These are phyloP conservation scores for Cutaneotrichosporon cutaneum DNA, from an alignment of 1,284 basidiomycete species.

Conservation along the genomic window DNA sequence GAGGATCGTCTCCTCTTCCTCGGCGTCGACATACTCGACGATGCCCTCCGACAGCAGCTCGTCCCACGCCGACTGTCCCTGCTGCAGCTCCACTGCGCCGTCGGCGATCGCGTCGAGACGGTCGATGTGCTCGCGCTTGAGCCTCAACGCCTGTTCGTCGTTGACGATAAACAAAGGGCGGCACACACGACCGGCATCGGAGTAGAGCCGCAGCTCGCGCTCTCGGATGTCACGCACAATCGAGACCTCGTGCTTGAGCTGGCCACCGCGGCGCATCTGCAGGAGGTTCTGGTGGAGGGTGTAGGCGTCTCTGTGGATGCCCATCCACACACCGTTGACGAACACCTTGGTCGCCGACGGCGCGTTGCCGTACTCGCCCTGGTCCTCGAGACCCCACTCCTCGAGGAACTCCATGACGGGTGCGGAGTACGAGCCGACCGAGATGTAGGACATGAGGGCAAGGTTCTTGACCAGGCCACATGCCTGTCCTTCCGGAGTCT, in stretches of 20 bases:
- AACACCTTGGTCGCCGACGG: slow-evolving; percentile 93
- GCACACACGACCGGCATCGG: slow-evolving; percentile 94
- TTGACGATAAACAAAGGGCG: slow-evolving; percentile 97
- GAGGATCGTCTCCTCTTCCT: slow-evolving; percentile 99
- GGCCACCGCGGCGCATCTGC: slow-evolving; percentile 87
- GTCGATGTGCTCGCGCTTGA: slow-evolving; percentile 82
- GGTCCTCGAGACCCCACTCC: slow-evolving; percentile 92
- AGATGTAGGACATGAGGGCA: slow-evolving; percentile 96
- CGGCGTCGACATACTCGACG: slow-evolving; percentile 93
- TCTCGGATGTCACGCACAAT: slow-evolving; percentile 97
- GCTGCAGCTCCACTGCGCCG: slow-evolving; percentile 58
- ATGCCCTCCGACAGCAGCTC: slow-evolving; percentile 82
- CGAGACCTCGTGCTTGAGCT: slow-evolving; percentile 93
- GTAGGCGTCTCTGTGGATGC: slow-evolving; percentile 93
- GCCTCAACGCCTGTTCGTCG: slow-evolving; percentile 71
- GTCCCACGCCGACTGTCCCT: slow-evolving; percentile 71
- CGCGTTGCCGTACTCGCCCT: slow-evolving; percentile 86
- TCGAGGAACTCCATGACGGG: slow-evolving; percentile 98
- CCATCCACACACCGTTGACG: slow-evolving; percentile 99
- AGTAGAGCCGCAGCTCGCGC: slow-evolving; percentile 88
- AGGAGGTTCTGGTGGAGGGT: slow-evolving; percentile 91
- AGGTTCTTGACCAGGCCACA: slow-evolving; percentile 99
- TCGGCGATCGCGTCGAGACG: slow-evolving; percentile 50
- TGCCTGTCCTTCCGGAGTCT: slow-evolving; percentile 98
- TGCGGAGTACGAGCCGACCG: slow-evolving; percentile 92